Percentiles rank a stretch among this genome's conserved stretches.
Evolutionary conservation across 2,329 filamentous ascomycete genomes (phyloP).

Genomic region (Talaromyces sp.): DNA sequence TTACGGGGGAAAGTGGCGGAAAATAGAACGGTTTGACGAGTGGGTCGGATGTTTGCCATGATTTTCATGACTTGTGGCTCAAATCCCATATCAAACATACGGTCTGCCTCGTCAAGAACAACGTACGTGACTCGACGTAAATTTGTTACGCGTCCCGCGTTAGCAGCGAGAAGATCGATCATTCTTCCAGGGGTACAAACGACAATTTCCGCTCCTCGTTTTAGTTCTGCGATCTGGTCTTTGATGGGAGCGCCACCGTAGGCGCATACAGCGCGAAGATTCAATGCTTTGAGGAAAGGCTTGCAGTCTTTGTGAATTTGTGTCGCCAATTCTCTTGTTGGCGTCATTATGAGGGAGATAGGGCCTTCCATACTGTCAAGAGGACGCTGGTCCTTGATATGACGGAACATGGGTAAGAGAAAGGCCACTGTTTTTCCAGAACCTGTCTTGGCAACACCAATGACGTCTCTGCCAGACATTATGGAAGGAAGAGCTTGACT

Average conservation of each 20-base stretch:
- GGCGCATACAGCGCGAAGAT: slow-evolving; percentile 80
- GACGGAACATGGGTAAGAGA: slow-evolving; percentile 91
- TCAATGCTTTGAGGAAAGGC: slow-evolving; percentile 83
- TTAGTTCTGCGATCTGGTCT: slow-evolving; percentile 94
- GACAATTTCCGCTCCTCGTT: slow-evolving; percentile 89
- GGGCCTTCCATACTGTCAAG: slow-evolving; percentile 82
- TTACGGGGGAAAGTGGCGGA: slow-evolving; percentile 94
- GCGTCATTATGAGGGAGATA: slow-evolving; percentile 83
- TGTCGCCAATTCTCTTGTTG: slow-evolving; percentile 85
- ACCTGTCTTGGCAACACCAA: slow-evolving; percentile 94
- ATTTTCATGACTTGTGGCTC: slow-evolving; percentile 98
- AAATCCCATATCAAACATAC: slow-evolving; percentile 99
- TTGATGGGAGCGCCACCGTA: slow-evolving; percentile 95
- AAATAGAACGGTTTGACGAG: slow-evolving; percentile 90
- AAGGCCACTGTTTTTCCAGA: slow-evolving; percentile 98
- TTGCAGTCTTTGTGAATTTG: slow-evolving; percentile 95
- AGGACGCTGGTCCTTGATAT: slow-evolving; percentile 88
- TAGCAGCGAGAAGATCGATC: slow-evolving; percentile 91
- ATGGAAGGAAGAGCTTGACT: slow-evolving; percentile 90
- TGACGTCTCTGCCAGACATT: slow-evolving; percentile 93
- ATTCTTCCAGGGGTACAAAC: slow-evolving; percentile 93
- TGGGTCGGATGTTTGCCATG: slow-evolving; percentile 81
- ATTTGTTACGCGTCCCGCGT: slow-evolving; percentile 90
- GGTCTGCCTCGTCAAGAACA: slow-evolving; percentile 93
- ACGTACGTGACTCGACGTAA: slow-evolving; percentile 85